Evolutionary conservation across 2,329 filamentous ascomycete genomes (phyloP), one percentile per base, ranked within the genome.

Genomic region (Pseudopithomyces chartarum): DNA sequence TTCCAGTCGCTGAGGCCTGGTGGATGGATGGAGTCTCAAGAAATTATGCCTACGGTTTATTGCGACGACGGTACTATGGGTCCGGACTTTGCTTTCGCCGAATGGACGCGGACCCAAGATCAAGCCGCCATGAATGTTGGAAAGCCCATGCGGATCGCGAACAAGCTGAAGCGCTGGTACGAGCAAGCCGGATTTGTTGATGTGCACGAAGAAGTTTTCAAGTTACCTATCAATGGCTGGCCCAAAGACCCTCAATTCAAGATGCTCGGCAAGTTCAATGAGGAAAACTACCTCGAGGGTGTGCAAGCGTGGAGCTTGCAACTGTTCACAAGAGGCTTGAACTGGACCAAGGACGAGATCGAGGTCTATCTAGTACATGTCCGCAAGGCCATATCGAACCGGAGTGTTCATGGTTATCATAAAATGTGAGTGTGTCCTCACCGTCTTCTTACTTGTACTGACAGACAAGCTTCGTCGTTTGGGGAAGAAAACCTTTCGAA

Each of bases 161-260:
- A 84, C 39, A 79, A 82, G 42, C 67, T 86, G 33, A 82, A 83
- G 56, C 75, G 69, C 3, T 84, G 80, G 77, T 83, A 87, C 72
- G 76, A 80, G 65, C 79, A 82, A 26, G 80, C 83, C 1, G 86
- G 86, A 0, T 87, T 86, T 55, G 78, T 82, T 2, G 82, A 87
- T 53, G 79, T 88, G 11, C 75, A 82, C 45, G 80, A 84, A 60
- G 76, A 78, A 33, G 67, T 82, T 13, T 79, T 77, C 61, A 85
- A 84, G 68, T 76, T 87, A 6, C 82, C 83, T 0, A 74, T 80
- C 29, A 83, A 83, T 49, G 69, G 76, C 2, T 85, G 83, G 83
- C 79, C 81, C 0, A 74, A 73, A 46, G 81, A 84, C 54, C 73
- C 76, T 10, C 74, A 77, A 13, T 65, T 80, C 34, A 82, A 79